Percentiles rank a stretch among this genome's conserved stretches.
Conservation (phyloP, 768 basidiomycete genomes). For the Leccinum arenicola region DNA sequence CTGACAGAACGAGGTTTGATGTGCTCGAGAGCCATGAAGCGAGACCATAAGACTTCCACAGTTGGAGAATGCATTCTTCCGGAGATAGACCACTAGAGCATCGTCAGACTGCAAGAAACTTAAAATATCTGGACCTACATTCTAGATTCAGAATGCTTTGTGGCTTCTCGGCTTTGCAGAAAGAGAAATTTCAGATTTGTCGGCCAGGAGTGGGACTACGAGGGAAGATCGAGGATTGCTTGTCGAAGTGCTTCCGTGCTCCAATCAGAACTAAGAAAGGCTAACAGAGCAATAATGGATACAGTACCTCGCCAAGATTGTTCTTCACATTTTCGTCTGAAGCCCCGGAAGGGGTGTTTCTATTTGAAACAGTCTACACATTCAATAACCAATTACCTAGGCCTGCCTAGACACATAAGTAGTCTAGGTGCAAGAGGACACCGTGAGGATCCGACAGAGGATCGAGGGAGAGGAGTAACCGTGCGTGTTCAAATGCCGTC, state of each 20-base stretch:
- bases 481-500: slow-evolving; percentile 88
- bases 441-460: slow-evolving; percentile 91
- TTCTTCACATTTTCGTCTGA: slow-evolving; percentile 35
- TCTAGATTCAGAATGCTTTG: slow-evolving; percentile 60
- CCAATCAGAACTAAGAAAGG: slow-evolving; percentile 5
- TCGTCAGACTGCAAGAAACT: slow-evolving; percentile 6
- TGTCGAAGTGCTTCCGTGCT: slow-evolving; percentile 70
- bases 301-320: slow-evolving; percentile 38
- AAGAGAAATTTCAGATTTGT: slow-evolving; percentile 75
- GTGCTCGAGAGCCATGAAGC: slow-evolving; percentile 70
- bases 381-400: slow-evolving; percentile 82
- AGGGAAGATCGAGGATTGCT: slow-evolving; percentile 77
- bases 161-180: slow-evolving; percentile 56
- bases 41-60: slow-evolving; percentile 78
- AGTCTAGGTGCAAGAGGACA: slow-evolving; percentile 77
- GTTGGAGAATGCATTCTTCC: slow-evolving; percentile 52
- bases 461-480: slow-evolving; percentile 82
- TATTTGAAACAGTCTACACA: slow-evolving; percentile 38
- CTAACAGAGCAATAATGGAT: background rate
- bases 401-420: slow-evolving; percentile 75
- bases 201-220: slow-evolving; percentile 77
- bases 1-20: slow-evolving; percentile 38
- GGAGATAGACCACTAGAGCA: slow-evolving; percentile 35
- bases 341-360: slow-evolving; percentile 5
- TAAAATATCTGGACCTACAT: slow-evolving; percentile 40